These are phyloP conservation scores for Prunus mume DNA, from an alignment of 306 rosid species.

Conservation along the genomic window DNA sequence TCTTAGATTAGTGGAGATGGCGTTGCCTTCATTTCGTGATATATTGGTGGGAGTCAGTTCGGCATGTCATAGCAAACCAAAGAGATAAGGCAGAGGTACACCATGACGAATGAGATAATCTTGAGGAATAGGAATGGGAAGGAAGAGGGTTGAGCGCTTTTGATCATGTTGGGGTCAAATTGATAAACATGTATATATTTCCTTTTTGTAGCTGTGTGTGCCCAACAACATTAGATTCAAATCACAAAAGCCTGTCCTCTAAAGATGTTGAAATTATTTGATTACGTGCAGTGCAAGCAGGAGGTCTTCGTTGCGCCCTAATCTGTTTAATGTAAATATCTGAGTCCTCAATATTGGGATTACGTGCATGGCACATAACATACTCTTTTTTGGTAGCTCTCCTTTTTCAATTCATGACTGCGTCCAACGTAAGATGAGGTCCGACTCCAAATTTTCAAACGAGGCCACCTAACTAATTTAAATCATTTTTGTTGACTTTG, in stretches of 20 bases:
- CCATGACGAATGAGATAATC: neutral
- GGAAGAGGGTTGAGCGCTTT: neutral
- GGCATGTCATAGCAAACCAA: conserved; percentile 6
- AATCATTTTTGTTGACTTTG: no score
- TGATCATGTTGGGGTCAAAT: conserved; percentile 7
- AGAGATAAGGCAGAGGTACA: conserved; percentile 4
- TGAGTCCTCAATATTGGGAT: neutral
- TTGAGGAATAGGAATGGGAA: neutral
- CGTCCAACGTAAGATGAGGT: no score
- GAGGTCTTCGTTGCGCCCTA: neutral
- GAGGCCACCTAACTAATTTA: no score
- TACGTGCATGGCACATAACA: neutral
- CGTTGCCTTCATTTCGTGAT: neutral
- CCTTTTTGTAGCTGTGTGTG: no score
- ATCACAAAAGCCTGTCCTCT: neutral
- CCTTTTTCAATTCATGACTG: no score
- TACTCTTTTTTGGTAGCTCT: neutral
- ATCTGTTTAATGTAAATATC: neutral
- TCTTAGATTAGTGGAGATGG: neutral
- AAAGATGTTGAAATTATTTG: neutral
- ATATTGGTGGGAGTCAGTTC: conserved; percentile 14
- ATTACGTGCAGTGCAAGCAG: conserved; percentile 10
- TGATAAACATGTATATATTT: neutral
- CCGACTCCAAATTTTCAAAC: no score
- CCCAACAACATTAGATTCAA: neutral